A percentile compares a stretch with the other conserved stretches of the same genome.
Conservation (phyloP, 148 eudicot genomes). For the Rhododendron kiyosumense region DNA sequence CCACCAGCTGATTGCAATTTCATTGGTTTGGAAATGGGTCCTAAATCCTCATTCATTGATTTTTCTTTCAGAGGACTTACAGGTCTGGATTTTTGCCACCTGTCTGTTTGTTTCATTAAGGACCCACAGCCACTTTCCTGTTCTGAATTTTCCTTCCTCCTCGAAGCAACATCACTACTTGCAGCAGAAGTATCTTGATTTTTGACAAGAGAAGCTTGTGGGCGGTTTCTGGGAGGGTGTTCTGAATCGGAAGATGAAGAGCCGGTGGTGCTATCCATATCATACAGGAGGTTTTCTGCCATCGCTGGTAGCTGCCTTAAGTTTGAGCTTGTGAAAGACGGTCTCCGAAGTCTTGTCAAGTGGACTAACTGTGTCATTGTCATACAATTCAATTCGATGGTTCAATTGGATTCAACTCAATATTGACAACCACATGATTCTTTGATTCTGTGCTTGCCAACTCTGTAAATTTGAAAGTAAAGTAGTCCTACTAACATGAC, state of each 20-base stretch:
- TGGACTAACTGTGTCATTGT: conserved; percentile 54
- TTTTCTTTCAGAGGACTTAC: conserved; percentile 60
- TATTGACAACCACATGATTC: neutral
- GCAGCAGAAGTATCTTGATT: conserved; percentile 12
- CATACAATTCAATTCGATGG: neutral
- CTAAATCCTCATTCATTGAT: conserved; percentile 40
- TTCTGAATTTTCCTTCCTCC: conserved; percentile 21
- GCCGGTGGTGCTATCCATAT: conserved; percentile 76
- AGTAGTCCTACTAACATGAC: neutral
- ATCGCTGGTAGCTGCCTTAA: conserved; percentile 36
- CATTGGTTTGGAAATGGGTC: conserved; percentile 24
- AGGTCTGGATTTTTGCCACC: conserved; percentile 27
- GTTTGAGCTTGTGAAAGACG: conserved; percentile 44
- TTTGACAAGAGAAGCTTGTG: conserved; percentile 8
- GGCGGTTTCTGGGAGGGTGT: conserved; percentile 23
- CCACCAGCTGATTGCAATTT: conserved; percentile 22
- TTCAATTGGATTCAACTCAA: neutral
- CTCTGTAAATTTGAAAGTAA: neutral
- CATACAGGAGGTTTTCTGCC: conserved; percentile 72
- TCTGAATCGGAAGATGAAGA: conserved; percentile 83
- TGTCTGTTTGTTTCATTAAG: conserved; percentile 20
- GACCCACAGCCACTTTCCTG: conserved; percentile 16
- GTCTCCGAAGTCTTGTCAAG: conserved; percentile 57
- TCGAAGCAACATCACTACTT: conserved; percentile 16
- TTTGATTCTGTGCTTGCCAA: neutral